These are phyloP conservation scores for Agrostemma githago DNA, from an alignment of 148 eudicot genomes.

Conservation along the genomic window DNA sequence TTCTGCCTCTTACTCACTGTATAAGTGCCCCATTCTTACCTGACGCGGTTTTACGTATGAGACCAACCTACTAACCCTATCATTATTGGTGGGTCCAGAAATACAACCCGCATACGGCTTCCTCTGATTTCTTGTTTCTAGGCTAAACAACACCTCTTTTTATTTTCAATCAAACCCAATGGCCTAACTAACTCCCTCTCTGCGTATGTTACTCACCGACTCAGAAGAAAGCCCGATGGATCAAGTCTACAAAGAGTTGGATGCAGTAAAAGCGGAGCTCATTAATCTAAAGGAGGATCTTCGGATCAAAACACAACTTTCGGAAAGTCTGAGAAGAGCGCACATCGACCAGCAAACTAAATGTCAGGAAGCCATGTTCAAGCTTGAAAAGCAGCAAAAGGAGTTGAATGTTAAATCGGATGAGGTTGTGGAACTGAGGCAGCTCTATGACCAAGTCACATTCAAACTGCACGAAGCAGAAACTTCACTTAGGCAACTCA, in stretches of 20 bases:
- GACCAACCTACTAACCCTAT: neutral
- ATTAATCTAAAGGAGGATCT: slow-evolving; percentile 48
- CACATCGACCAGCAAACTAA: slow-evolving; percentile 41
- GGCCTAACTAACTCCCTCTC: neutral
- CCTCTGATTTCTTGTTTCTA: neutral
- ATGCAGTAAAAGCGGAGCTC: slow-evolving; percentile 44
- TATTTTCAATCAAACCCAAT: neutral
- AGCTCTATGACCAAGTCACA: slow-evolving; percentile 47
- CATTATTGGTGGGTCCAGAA: neutral
- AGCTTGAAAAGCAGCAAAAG: slow-evolving; percentile 42
- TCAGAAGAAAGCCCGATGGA: slow-evolving; percentile 32
- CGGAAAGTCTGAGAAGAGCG: slow-evolving; percentile 46
- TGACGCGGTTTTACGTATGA: neutral
- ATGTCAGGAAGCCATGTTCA: slow-evolving; percentile 40
- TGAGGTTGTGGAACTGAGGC: slow-evolving; percentile 42
- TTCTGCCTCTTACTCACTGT: no score
- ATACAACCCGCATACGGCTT: neutral
- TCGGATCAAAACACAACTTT: slow-evolving; percentile 41
- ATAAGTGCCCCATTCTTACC: neutral
- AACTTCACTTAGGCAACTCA: slow-evolving; percentile 40
- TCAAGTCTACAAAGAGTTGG: slow-evolving; percentile 45
- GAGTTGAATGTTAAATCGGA: slow-evolving; percentile 49
- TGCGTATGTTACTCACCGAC: slow-evolving; percentile 10
- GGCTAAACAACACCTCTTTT: neutral
- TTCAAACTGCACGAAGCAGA: slow-evolving; percentile 44